Base-by-base conservation (phyloP, 129 eudicot genomes). In the Calendula officinalis region DNA sequence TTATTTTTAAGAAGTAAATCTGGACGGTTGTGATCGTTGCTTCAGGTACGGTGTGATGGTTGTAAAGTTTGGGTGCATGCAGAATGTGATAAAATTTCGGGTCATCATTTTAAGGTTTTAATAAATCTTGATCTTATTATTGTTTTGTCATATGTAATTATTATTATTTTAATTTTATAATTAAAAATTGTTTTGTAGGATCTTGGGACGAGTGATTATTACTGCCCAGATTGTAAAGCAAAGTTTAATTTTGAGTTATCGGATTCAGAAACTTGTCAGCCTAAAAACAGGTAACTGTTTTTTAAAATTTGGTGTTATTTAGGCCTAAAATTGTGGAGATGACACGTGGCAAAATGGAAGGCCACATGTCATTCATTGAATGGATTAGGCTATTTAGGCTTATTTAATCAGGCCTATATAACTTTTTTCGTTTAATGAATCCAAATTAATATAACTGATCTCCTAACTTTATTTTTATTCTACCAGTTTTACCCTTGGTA, bases 31-130 rank as follows among this genome's bases (percentile, higher is more conserved):
- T 62, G 69, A 51, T 56, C 37, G 55, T 46, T 62, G 1, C 30
- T 22, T 68, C 62, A 88, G 96, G 89, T 85, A 53, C 84, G 95
- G 3, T 89, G 97, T 62, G 84, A 85, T 72, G 84, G 95, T 49
- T 89, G 97, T 77, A 86, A 89, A 83, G 88, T 89, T 37, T 86
- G 95, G 97, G 88, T 89, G 60, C 97, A 89, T 66, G 91, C 95
- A 11, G 91, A 76, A 73, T 86, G 97, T 68, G 95, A 85, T 82
- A 89, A 86, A 81, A 83, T 85, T 17, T 82, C 88, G 4, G 72
- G 84, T 62, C 72, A 79, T 66, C 84, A 60, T 56, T 69, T 78
- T 53, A 85, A 89, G 97, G 97, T 89, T 53, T 8, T 35, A 53
- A 36, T 65, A 4, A 37, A 35, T 64, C 55, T 38, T 46, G 10